phyloP scores from a whole-genome alignment of 345 rosid genomes.

The Gossypium longicalyx region DNA sequence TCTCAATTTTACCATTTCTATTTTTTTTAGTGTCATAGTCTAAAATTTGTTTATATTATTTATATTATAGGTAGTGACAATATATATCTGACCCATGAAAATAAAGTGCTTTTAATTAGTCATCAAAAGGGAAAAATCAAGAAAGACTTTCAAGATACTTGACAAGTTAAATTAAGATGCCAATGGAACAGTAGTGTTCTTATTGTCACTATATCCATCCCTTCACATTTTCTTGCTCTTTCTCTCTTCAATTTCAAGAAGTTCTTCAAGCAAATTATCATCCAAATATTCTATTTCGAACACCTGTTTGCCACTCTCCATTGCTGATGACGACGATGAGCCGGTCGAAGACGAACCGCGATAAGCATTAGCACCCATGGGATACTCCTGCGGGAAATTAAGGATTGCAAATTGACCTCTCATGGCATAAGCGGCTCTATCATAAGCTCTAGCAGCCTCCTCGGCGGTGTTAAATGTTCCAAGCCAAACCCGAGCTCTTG shows the following conservation, averaged over 20 bases:
- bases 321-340: neutral
- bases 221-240: conserved; percentile 1
- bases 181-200: neutral
- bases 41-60: no score
- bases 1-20: no score
- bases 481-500: conserved; percentile 81
- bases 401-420: conserved; percentile 73
- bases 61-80: no score
- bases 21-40: no score
- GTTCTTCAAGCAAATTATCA: conserved; percentile 58
- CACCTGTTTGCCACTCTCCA: conserved; percentile 36
- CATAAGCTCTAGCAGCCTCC: conserved; percentile 90
- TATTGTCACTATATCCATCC: neutral
- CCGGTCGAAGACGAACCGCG: conserved; percentile 9
- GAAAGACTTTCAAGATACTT: no score
- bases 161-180: neutral
- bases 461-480: conserved; percentile 87
- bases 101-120: neutral
- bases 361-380: conserved; percentile 22
- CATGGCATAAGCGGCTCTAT: conserved; percentile 77
- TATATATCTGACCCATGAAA: no score
- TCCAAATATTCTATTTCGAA: conserved; percentile 79
- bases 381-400: conserved; percentile 73
- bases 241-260: conserved; percentile 5
- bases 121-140: neutral